These are phyloP conservation scores for Capsicum pubescens DNA, from an alignment of 257 asterid species.

Conservation along the genomic window DNA sequence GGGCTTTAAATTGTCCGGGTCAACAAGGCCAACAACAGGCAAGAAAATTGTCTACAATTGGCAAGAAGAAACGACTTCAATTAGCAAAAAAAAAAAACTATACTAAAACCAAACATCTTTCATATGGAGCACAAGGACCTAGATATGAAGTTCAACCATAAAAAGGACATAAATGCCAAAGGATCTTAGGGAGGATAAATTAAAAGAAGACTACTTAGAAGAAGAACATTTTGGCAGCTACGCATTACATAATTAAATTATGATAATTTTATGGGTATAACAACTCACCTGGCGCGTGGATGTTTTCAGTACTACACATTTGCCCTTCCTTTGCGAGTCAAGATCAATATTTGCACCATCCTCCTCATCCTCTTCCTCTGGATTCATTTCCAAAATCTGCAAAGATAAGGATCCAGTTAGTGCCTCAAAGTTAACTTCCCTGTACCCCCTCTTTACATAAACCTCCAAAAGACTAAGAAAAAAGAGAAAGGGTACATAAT, in stretches of 20 bases:
- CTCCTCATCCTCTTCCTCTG: slow-evolving; percentile 98
- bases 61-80: slow-evolving; percentile 27
- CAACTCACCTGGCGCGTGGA: slow-evolving; percentile 87
- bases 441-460: neutral
- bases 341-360: slow-evolving; percentile 98
- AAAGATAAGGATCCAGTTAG: slow-evolving; percentile 1
- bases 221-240: neutral
- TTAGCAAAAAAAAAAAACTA: neutral
- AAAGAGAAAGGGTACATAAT: neutral
- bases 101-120: neutral
- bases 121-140: neutral
- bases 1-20: slow-evolving; percentile 89
- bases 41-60: slow-evolving; percentile 83
- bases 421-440: neutral
- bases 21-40: slow-evolving; percentile 93
- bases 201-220: neutral
- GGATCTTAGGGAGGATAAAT: neutral
- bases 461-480: neutral
- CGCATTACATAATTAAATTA: neutral
- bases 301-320: slow-evolving; percentile 94
- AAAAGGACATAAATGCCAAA: slow-evolving; percentile 15
- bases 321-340: slow-evolving; percentile 97
- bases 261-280: neutral
- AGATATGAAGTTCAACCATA: slow-evolving; percentile 1
- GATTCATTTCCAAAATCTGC: slow-evolving; percentile 96